Evolutionary conservation across 2,329 filamentous ascomycete species (phyloP), one percentile per base, ranked within the genome.

Genomic region (Cytospora mali): DNA sequence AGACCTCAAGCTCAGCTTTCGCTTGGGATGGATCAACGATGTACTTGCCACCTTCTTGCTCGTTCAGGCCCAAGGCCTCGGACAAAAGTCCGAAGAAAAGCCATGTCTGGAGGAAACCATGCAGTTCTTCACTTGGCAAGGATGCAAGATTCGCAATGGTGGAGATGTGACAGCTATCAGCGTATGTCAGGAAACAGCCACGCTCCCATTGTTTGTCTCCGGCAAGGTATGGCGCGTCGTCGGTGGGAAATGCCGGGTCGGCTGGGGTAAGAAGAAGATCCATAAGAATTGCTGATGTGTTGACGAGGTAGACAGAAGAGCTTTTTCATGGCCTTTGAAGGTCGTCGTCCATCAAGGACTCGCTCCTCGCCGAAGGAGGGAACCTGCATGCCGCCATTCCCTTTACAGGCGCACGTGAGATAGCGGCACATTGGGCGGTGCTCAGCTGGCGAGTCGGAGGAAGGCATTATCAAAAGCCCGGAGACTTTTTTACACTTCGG

Each of bases 31-130:
- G n/a, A n/a, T 46, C 42, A n/a, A 46, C 18, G 25, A 69, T 48
- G 6, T 64, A 56, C 1, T 39, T 21, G n/a, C 67, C 68, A 6
- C 65, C 56, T 3, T 53, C 51, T 1, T 64, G 56, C 55, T 70
- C 68, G 51, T 73, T 72, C 4, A 72, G 55, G 25, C 69, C 67
- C 4, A 74, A 42, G 29, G 72, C 67, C 57, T 76, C 74, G 6
- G 70, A 67, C 18, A 72, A 31, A 4, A 72, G 62, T 0, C 74
- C 73, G 62, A 75, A 73, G 55, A 69, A 75, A 9, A 76, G 65
- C 73, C 74, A 75, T 7, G 70, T 74, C 57, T 75, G 74, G 16
- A 72, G 53, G 49, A 74, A 72, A 0, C 67, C 58, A 35, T 72
- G 64, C 11, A 70, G 58, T 13, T 71, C 69, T 4, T 62, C 61